A percentile compares a stretch with the other conserved stretches of the same genome.
Evolutionary conservation across 495 filamentous ascomycete species (phyloP).

Genomic region (Neurospora africana): DNA sequence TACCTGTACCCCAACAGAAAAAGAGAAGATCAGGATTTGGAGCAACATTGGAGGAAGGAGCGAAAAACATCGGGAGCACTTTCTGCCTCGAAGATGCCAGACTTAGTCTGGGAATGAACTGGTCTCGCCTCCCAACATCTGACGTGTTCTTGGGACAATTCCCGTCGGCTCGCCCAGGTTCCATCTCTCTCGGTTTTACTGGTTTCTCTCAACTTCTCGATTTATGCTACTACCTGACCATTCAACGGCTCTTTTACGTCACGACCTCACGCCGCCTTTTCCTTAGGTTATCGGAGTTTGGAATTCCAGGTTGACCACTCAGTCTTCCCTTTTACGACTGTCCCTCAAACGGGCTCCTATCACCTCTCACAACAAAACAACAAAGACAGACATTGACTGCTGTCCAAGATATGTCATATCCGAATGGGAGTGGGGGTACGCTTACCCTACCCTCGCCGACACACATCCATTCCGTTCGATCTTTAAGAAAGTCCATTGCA

Average conservation of each 20-base stretch:
- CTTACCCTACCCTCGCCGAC: conserved; percentile 76
- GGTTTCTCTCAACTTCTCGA: background rate
- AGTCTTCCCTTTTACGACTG: background rate
- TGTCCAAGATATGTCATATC: conserved; percentile 24
- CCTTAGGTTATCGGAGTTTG: background rate
- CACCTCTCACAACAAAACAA: background rate
- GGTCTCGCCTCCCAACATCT: background rate
- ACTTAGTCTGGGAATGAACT: background rate
- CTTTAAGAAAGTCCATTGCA: conserved; percentile 73
- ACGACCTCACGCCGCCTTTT: background rate
- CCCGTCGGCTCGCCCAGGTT: background rate
- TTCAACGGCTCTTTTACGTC: background rate
- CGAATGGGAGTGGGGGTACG: conserved; percentile 56
- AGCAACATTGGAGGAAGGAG: background rate
- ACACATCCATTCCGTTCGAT: conserved; percentile 64
- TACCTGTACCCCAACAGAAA: background rate
- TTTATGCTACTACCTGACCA: background rate
- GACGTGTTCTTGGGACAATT: background rate
- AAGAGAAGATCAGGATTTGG: background rate
- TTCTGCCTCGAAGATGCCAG: background rate
- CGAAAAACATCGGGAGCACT: background rate
- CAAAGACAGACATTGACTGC: background rate
- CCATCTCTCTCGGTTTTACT: background rate
- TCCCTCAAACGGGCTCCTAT: background rate
- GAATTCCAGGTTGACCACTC: background rate